Percentiles rank a stretch among this genome's conserved stretches.
These are phyloP conservation scores for Sporisorium sorghi DNA, from an alignment of 1,284 basidiomycete species.

Conservation along the genomic window DNA sequence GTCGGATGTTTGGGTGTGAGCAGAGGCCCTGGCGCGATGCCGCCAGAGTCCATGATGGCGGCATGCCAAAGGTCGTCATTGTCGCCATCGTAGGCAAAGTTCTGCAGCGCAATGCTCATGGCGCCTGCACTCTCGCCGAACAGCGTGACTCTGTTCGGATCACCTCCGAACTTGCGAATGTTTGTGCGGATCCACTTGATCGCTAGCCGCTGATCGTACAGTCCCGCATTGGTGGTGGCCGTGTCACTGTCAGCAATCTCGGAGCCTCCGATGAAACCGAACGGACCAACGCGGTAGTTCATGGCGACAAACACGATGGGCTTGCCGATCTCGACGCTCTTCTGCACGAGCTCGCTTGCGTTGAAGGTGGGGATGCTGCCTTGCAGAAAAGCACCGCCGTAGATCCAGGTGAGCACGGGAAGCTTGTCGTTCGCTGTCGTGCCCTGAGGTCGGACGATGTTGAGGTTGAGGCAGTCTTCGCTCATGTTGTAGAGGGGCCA, in stretches of 20 bases:
- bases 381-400: constrained; percentile 43
- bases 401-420: constrained; percentile 49
- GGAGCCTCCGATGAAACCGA: constrained; percentile 48
- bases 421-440: constrained; percentile 23
- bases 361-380: constrained; percentile 34
- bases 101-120: constrained; percentile 37
- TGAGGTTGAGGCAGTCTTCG: constrained; percentile 55
- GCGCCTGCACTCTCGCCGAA: constrained; percentile 54
- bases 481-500: constrained; percentile 29
- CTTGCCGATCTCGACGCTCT: constrained; percentile 34
- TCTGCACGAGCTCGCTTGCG: constrained; percentile 46
- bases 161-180: constrained; percentile 55
- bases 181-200: constrained; percentile 53
- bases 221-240: constrained; percentile 44
- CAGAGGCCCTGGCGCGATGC: constrained; percentile 28
- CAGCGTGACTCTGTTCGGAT: constrained; percentile 43
- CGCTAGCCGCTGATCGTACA: constrained; percentile 54
- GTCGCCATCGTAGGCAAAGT: constrained; percentile 42
- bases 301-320: constrained; percentile 53
- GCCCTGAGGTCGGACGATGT: constrained; percentile 44
- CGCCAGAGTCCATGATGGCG: constrained; percentile 55
- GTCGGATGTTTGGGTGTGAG: constrained; percentile 36
- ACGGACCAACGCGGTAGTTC: constrained; percentile 52
- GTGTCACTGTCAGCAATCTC: constrained; percentile 24
- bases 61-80: constrained; percentile 42